Evolutionary conservation across 2,329 filamentous ascomycete species (phyloP), one percentile per base, ranked within the genome.

Genomic region (Sclerotinia glacialis): DNA sequence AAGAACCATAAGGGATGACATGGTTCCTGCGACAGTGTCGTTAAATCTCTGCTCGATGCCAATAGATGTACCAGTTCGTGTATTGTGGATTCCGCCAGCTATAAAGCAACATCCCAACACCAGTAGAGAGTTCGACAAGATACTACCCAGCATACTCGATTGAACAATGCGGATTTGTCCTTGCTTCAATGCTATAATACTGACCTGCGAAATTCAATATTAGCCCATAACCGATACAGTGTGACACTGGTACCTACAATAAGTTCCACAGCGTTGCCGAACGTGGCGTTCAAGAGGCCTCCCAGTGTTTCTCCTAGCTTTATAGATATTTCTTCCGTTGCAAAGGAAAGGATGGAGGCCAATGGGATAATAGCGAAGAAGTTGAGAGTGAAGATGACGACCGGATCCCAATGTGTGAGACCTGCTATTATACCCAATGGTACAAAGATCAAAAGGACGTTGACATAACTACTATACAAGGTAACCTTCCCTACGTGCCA

Each of bases 101-200:
- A 93, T 81, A 79, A 92, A 92, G 78, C 89, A 92, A 83, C 91
- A 92, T 73, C 90, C 90, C 76, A 93, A 83, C 55, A 93, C 94
- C 26, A 98, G 86, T 5, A 98, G 84, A 71, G 97, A 89, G 78
- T 98, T 98, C 70, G 94, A 98, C 46, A 98, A 83, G 72, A 98
- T 96, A 74, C 92, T 96, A 58, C 94, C 94, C 42, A 98, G 87
- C 93, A 98, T 97, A 70, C 92, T 97, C 18, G 95, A 90, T 80
- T 98, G 95, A 26, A 98, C 94, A 70, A 98, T 93, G 72, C 94
- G 88, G 75, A 97, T 96, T 80, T 99, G 90, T 70, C 88, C 87
- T 72, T 95, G 87, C 71, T 83, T 86, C 54, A 99, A 84, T 28
- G 95, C 95, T 69, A 98, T 89, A 72, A 99, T 94, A 77, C 92